Evolutionary conservation across 768 basidiomycete genomes (phyloP).

Genomic region (Boletus subcaerulescens): DNA sequence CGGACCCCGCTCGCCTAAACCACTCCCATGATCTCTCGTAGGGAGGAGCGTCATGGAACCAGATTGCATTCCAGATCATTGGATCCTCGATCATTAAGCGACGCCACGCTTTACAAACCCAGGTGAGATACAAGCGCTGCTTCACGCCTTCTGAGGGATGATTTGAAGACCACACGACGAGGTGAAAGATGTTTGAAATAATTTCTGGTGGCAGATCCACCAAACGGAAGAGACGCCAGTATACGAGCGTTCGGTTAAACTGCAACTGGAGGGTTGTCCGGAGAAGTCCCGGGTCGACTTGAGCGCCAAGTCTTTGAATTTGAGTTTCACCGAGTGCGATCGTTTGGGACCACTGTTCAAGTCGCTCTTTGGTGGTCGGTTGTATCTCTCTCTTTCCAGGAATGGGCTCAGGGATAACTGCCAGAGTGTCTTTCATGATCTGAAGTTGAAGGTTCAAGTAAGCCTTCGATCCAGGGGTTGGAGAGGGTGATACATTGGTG

Average conservation of each 20-base stretch:
- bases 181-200: constrained; percentile 60
- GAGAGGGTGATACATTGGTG: constrained; percentile 2
- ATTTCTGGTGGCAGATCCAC: constrained; percentile 67
- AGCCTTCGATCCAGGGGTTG: constrained; percentile 16
- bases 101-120: constrained; percentile 59
- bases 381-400: not conserved
- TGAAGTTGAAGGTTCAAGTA: constrained; percentile 19
- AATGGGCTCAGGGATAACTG: constrained; percentile 18
- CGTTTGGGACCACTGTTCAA: constrained; percentile 13
- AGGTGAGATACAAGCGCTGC: constrained; percentile 50
- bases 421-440: constrained; percentile 19
- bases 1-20: constrained; percentile 53
- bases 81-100: constrained; percentile 44
- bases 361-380: constrained; percentile 1
- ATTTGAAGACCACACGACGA: constrained; percentile 51
- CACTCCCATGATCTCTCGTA: constrained; percentile 53
- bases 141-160: constrained; percentile 34
- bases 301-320: constrained; percentile 20
- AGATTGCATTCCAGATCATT: constrained; percentile 63
- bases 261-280: constrained; percentile 16
- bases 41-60: constrained; percentile 52
- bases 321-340: constrained; percentile 20
- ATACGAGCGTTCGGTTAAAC: constrained; percentile 23
- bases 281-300: constrained; percentile 12
- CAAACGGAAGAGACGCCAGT: constrained; percentile 50